Base-by-base conservation (phyloP, 163 green algal genomes). In the Scenedesmus sp. region DNA sequence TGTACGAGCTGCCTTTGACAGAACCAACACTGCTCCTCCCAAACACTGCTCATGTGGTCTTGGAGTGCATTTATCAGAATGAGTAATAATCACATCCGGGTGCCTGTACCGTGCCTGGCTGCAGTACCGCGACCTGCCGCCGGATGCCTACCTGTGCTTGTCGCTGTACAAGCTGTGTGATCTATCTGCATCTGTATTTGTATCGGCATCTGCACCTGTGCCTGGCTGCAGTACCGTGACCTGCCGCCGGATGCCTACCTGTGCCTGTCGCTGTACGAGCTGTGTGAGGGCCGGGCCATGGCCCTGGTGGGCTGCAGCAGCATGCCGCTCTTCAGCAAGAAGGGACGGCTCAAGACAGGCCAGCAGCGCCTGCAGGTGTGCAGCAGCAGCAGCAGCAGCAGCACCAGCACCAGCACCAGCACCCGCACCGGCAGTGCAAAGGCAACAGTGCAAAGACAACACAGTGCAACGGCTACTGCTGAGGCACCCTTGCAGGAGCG, bases 281-380 rank as follows among this genome's bases (percentile, higher is more conserved):
- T 96, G 34, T 89, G 64, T 12, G 94, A 96, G 83, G 96, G 94
- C 0, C 23, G 55, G 18, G 67, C 92, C 3, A 89, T 91, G 67
- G 26, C 74, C 10, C 86, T 97, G 62, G 79, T 97, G 64, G 97
- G 95, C 16, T 94, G 94, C 46, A 93, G 94, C 52, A 96, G 94
- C 9, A 95, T 98, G 94, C 94, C 92, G 16, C 93, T 99, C 60
- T 99, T 99, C 95, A 98, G 95, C 94, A 98, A 98, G 93, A 97
- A 97, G 70, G 96, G 96, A 5, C 93, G 97, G 12, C 90, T 99
- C 23, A 99, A 99, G 91, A 97, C 95, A 84, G 97, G 95, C 16
- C 82, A 77, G 18, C 95, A 97, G 70, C 88, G 91, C 52, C 93
- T 99, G 81, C 90, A 91, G 73, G 66, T 98, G 88, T 96, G 77